Percentiles rank a stretch among this genome's conserved stretches.
Evolutionary conservation across 805 yeast genomes (phyloP).

Genomic region (Saccharomyces eubayanus): DNA sequence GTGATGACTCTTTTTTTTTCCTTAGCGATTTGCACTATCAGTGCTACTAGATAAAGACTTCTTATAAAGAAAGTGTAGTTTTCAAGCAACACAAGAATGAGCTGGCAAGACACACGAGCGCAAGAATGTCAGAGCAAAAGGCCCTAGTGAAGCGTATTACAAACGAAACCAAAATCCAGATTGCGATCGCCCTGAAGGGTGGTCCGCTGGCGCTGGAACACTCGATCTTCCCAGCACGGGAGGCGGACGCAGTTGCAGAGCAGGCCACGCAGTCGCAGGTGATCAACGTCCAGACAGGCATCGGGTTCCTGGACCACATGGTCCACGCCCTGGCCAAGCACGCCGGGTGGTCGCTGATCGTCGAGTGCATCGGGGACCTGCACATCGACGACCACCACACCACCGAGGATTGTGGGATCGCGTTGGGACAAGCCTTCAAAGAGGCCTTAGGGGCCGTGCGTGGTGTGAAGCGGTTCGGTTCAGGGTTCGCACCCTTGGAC

Average conservation of each 20-base stretch:
- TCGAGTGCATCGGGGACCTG: slow-evolving; percentile 88
- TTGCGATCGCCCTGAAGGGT: slow-evolving; percentile 77
- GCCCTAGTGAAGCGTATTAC: slow-evolving; percentile 51
- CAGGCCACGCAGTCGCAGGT: slow-evolving; percentile 64
- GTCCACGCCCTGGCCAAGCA: slow-evolving; percentile 94
- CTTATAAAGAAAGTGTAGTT: not conserved
- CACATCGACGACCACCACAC: slow-evolving; percentile 97
- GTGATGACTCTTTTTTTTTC: not conserved
- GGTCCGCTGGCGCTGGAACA: slow-evolving; percentile 61
- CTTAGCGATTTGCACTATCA: not conserved
- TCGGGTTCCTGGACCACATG: slow-evolving; percentile 96
- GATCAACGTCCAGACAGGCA: slow-evolving; percentile 79
- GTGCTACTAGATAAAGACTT: not conserved
- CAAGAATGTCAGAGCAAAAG: slow-evolving; percentile 21
- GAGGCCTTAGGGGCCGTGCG: slow-evolving; percentile 80
- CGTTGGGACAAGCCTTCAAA: slow-evolving; percentile 83
- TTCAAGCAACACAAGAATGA: not conserved
- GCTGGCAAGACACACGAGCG: not conserved
- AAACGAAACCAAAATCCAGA: slow-evolving; percentile 88
- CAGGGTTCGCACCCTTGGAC: slow-evolving; percentile 91
- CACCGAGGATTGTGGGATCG: slow-evolving; percentile 91
- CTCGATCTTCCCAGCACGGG: slow-evolving; percentile 40
- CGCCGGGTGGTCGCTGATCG: slow-evolving; percentile 86
- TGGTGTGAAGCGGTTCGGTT: slow-evolving; percentile 89
- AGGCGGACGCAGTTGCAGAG: slow-evolving; percentile 45